These are phyloP conservation scores for Orbilia blumenaviensis DNA, from an alignment of 2,329 filamentous ascomycete species.

Conservation along the genomic window DNA sequence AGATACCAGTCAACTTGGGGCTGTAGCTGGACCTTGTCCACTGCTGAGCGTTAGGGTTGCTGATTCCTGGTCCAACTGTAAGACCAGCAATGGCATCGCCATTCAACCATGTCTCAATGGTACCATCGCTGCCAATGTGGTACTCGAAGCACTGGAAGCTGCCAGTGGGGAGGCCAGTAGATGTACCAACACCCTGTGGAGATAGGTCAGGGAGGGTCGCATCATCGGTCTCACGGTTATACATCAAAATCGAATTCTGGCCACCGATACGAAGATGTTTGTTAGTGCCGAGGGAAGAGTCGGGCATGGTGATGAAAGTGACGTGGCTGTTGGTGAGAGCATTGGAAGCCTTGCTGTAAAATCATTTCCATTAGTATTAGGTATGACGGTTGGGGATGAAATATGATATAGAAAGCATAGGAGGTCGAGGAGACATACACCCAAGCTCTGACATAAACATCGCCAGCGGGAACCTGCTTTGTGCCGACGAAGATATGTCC, in stretches of 20 bases:
- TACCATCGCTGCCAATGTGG: constrained; percentile 69
- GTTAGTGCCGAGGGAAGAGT: constrained; percentile 66
- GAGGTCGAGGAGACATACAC: constrained; percentile 64
- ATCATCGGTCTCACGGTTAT: constrained; percentile 72
- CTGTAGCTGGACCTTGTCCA: constrained; percentile 66
- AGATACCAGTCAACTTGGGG: constrained; percentile 67
- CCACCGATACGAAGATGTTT: constrained; percentile 72
- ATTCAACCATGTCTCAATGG: constrained; percentile 71
- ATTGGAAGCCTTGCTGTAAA: constrained; percentile 66
- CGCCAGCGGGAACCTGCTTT: constrained; percentile 67
- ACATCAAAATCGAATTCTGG: constrained; percentile 71
- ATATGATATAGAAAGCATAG: neutral
- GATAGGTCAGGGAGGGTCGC: constrained; percentile 71
- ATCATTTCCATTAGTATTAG: constrained; percentile 55
- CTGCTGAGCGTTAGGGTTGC: constrained; percentile 66
- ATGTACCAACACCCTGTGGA: constrained; percentile 69
- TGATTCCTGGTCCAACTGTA: constrained; percentile 63
- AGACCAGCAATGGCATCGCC: constrained; percentile 66
- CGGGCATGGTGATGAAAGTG: constrained; percentile 72
- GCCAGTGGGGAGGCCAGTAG: constrained; percentile 65
- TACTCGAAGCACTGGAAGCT: constrained; percentile 71
- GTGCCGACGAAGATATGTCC: constrained; percentile 72
- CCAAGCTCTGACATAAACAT: constrained; percentile 68
- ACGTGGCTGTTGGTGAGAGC: constrained; percentile 70
- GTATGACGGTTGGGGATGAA: neutral